These are phyloP conservation scores for Veloboletus limbatus DNA, from an alignment of 1,284 basidiomycete species.

Conservation along the genomic window DNA sequence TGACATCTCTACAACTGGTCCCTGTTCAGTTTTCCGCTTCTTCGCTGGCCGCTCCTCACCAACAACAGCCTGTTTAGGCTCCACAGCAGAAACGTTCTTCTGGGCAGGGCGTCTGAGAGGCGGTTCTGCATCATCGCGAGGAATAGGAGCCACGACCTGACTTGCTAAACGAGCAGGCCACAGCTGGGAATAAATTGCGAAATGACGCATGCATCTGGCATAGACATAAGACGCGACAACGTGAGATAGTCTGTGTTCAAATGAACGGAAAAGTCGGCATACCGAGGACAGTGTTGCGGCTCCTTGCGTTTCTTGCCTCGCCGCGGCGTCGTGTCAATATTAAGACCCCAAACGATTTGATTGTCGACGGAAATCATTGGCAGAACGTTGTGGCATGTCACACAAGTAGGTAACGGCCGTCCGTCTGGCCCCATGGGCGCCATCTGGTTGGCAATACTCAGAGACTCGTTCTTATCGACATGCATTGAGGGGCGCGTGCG, in stretches of 20 bases:
- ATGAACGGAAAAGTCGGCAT: conserved; percentile 29
- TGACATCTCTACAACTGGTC: conserved; percentile 36
- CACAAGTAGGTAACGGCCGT: conserved; percentile 57
- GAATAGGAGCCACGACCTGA: conserved; percentile 45
- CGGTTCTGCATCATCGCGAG: conserved; percentile 51
- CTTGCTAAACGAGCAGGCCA: conserved; percentile 65
- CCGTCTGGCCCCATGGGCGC: conserved; percentile 52
- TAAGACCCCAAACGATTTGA: conserved; percentile 68
- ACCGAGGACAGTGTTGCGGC: conserved; percentile 73
- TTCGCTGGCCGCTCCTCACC: conserved; percentile 44
- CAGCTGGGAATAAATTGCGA: conserved; percentile 63
- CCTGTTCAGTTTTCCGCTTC: conserved; percentile 40
- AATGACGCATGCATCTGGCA: conserved; percentile 69
- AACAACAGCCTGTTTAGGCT: conserved; percentile 51
- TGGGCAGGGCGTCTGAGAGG: conserved; percentile 45
- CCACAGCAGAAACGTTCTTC: conserved; percentile 47
- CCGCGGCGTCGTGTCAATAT: conserved; percentile 42
- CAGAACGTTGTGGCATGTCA: conserved; percentile 63
- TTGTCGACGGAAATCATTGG: conserved; percentile 72
- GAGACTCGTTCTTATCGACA: conserved; percentile 35
- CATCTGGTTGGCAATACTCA: conserved; percentile 38
- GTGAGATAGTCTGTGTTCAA: conserved; percentile 19
- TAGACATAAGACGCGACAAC: conserved; percentile 13
- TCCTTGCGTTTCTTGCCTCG: conserved; percentile 54
- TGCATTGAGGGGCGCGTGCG: conserved; percentile 43